Evolutionary conservation across 140 eudicot species (phyloP).

Genomic region (Senecio squalidus): DNA sequence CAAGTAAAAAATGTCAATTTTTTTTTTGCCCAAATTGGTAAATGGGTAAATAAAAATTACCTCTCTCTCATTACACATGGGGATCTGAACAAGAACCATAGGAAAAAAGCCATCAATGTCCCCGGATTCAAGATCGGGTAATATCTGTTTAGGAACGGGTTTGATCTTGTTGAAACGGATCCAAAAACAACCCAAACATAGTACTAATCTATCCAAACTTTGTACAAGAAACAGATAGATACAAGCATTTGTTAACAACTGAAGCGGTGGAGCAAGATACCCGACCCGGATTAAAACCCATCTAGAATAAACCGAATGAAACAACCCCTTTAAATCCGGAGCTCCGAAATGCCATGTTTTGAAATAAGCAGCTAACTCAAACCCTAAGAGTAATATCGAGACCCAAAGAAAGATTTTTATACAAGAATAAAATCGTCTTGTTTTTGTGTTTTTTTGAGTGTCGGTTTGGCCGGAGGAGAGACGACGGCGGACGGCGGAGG

Average conservation of each 20-base stretch:
- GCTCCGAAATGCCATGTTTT: conserved; percentile 61
- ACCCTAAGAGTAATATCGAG: conserved; percentile 44
- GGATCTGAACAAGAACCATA: conserved; percentile 93
- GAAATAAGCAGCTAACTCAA: conserved; percentile 66
- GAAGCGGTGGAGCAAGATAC: conserved; percentile 79
- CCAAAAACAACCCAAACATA: conserved; percentile 86
- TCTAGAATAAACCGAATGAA: conserved; percentile 45
- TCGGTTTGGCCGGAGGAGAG: conserved; percentile 64
- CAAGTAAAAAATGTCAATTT: background rate
- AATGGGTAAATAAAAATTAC: conserved; percentile 25
- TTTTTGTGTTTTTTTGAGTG: conserved; percentile 16
- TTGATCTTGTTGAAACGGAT: conserved; percentile 55
- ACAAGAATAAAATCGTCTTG: conserved; percentile 34
- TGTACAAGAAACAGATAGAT: conserved; percentile 57
- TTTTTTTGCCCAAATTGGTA: too few species aligned
- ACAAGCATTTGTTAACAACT: conserved; percentile 60
- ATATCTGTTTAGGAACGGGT: conserved; percentile 36
- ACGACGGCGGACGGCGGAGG: conserved; percentile 69
- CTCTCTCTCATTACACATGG: conserved; percentile 95
- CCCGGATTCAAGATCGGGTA: conserved; percentile 62
- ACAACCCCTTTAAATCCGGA: conserved; percentile 46
- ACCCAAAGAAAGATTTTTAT: conserved; percentile 47
- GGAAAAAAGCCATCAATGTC: conserved; percentile 65
- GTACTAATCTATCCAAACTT: conserved; percentile 67
- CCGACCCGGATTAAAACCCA: conserved; percentile 77